These are phyloP conservation scores for Singerocomus inundabilis DNA, from an alignment of 1,284 basidiomycete genomes.

Conservation along the genomic window DNA sequence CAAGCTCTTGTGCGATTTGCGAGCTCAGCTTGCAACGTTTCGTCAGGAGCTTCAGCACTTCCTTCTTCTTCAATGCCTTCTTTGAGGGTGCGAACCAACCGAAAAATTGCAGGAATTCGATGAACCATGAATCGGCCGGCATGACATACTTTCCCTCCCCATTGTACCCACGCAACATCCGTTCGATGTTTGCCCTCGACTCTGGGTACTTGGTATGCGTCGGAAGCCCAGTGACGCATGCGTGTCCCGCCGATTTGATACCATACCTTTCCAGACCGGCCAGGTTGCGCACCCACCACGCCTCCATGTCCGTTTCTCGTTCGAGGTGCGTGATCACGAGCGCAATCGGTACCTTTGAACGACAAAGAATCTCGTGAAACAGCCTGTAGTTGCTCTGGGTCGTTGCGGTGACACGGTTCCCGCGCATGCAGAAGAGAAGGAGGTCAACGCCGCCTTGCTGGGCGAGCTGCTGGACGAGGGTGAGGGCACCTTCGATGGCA, in stretches of 20 bases:
- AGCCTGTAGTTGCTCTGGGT: slow-evolving; percentile 38
- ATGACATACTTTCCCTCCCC: slow-evolving; percentile 24
- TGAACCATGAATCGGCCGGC: slow-evolving; percentile 31
- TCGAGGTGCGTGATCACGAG: slow-evolving; percentile 41
- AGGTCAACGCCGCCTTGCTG: slow-evolving; percentile 35
- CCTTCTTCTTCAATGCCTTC: slow-evolving; percentile 24
- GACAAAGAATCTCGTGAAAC: slow-evolving; percentile 37
- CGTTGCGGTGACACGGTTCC: slow-evolving; percentile 33
- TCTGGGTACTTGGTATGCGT: slow-evolving; percentile 28
- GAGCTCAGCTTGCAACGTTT: slow-evolving; percentile 29
- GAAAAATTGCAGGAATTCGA: slow-evolving; percentile 27
- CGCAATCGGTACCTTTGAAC: slow-evolving; percentile 35
- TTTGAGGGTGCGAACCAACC: slow-evolving; percentile 27
- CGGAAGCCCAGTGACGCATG: slow-evolving; percentile 32
- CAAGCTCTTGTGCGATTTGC: slow-evolving; percentile 21
- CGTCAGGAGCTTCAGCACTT: slow-evolving; percentile 23
- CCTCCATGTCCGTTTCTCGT: slow-evolving; percentile 31
- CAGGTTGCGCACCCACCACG: slow-evolving; percentile 33
- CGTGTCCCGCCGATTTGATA: slow-evolving; percentile 27
- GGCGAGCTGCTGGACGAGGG: slow-evolving; percentile 33
- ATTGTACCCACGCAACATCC: slow-evolving; percentile 16
- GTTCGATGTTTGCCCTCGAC: slow-evolving; percentile 20
- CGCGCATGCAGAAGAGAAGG: slow-evolving; percentile 40
- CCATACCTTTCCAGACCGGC: slow-evolving; percentile 23
- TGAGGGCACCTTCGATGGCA: slow-evolving; percentile 36